These are phyloP conservation scores for Elaeagnus macrophylla DNA, from an alignment of 306 rosid genomes.

Conservation along the genomic window DNA sequence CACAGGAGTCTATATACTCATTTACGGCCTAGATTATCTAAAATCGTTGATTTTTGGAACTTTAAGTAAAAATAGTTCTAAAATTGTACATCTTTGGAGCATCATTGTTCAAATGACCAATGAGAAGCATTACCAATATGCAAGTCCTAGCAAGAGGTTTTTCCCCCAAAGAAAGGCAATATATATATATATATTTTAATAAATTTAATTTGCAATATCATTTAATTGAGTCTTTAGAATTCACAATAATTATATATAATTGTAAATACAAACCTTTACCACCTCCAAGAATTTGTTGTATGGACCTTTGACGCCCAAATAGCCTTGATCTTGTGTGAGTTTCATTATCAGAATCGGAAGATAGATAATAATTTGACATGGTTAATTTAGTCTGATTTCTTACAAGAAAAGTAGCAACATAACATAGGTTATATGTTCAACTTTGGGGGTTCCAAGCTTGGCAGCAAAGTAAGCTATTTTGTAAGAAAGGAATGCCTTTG, in stretches of 20 bases:
- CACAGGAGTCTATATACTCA: no score
- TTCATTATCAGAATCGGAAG: slow-evolving; percentile 36
- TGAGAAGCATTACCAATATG: no score
- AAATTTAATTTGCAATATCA: no score
- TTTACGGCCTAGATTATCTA: no score
- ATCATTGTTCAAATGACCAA: no score
- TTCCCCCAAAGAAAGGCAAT: no score
- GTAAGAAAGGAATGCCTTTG: slow-evolving; percentile 54
- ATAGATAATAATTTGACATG: slow-evolving; percentile 14
- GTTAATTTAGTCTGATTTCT: not conserved
- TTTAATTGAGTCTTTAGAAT: not conserved
- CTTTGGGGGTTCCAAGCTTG: slow-evolving; percentile 43
- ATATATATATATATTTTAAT: no score
- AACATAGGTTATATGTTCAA: slow-evolving; percentile 7
- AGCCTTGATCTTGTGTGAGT: slow-evolving; percentile 16
- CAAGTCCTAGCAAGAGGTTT: no score
- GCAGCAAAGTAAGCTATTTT: slow-evolving; percentile 28
- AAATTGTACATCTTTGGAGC: no score
- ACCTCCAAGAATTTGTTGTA: slow-evolving; percentile 58
- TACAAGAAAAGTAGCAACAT: not conserved
- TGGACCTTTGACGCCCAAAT: slow-evolving; percentile 38
- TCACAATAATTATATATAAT: no score
- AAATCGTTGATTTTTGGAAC: no score
- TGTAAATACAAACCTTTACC: slow-evolving; percentile 53
- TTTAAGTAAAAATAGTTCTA: no score